Base-by-base conservation (phyloP, 2,329 filamentous ascomycete genomes). In the Alternaria brassicicola region DNA sequence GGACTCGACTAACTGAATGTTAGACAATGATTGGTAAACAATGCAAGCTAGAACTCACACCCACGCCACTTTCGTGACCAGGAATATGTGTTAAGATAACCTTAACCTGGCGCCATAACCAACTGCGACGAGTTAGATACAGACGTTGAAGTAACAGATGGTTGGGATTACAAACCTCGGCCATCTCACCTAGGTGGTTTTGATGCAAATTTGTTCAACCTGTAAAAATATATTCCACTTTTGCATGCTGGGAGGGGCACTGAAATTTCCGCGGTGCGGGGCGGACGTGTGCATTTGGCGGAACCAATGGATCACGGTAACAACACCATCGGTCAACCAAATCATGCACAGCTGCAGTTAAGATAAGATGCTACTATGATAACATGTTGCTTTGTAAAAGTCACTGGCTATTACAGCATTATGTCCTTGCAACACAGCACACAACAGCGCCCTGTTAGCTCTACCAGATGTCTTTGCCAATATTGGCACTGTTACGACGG, bases 21-120 rank as follows among this genome's bases (percentile, higher is more conserved):
- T n/a, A n/a, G n/a, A n/a, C n/a, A n/a, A n/a, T n/a, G n/a, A n/a
- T n/a, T n/a, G n/a, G n/a, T n/a, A n/a, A n/a, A n/a, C n/a, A n/a
- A n/a, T n/a, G n/a, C n/a, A n/a, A n/a, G n/a, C n/a, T n/a, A n/a
- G n/a, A n/a, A n/a, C n/a, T n/a, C n/a, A n/a, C n/a, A 63, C 61
- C 58, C 61, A 56, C 61, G 74, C 74, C 71, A 74, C 69, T 76
- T 76, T 75, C 73, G 71, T 74, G 72, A 76, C 73, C 72, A 76
- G 73, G 73, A 76, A 72, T 63, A 61, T 66, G 47, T 71, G 65
- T 63, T 73, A 73, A 74, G 70, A 60, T 23, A 55, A 73, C 71
- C 70, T 74, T 74, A 73, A 74, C 71, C 70, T 73, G 70, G 70
- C 71, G 70, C 71, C 71, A 72, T 74, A 74, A 74, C 71, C 71